Evolutionary conservation across 2,329 filamentous ascomycete species (phyloP).

Genomic region (Colletotrichum gloeosporioides): DNA sequence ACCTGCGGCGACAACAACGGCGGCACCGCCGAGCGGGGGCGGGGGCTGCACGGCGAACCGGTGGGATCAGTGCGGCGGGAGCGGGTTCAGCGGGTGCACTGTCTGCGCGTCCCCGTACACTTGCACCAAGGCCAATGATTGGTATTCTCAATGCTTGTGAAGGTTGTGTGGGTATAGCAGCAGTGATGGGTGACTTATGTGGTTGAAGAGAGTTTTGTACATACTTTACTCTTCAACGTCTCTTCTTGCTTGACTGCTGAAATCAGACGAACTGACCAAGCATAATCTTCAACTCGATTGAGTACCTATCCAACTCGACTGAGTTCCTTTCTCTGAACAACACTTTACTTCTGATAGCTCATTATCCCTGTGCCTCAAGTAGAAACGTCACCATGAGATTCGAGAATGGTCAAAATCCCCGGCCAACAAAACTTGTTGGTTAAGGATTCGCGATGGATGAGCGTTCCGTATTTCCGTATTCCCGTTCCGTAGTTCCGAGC

Average conservation of each 20-base stretch:
- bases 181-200: background rate
- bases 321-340: background rate
- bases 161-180: fast-evolving
- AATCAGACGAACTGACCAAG: background rate
- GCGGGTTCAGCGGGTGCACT: slow-evolving; percentile 19
- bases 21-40: background rate
- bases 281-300: background rate
- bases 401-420: background rate
- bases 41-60: slow-evolving; percentile 8
- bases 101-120: slow-evolving; percentile 17
- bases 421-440: background rate
- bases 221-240: background rate
- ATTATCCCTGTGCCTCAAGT: background rate
- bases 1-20: slow-evolving; percentile 16
- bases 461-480: background rate
- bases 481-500: background rate
- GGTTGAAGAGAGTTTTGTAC: background rate
- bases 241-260: fast-evolving
- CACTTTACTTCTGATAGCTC: background rate
- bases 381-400: background rate
- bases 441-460: background rate
- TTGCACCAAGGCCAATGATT: slow-evolving; percentile 16
- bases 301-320: background rate
- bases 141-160: slow-evolving; percentile 24
- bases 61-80: slow-evolving; percentile 26